Evolutionary conservation across 371 early-diverging fungal genomes (phyloP), one percentile per base, ranked within the genome.

Genomic region (Nematocida parisii): DNA sequence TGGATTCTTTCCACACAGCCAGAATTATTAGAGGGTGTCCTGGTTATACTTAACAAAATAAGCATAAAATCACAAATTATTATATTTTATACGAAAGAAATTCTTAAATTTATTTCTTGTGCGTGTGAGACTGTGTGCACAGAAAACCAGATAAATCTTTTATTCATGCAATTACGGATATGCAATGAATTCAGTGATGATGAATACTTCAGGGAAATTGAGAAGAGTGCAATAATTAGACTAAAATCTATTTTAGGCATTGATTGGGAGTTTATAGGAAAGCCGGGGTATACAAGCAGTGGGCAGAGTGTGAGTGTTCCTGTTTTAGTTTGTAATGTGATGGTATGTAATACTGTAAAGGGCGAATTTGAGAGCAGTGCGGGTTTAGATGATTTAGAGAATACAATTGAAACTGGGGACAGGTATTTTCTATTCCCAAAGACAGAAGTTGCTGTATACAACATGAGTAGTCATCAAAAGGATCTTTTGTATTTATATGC

Each of bases 341-440:
- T 24, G 3, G 33, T 33, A 39, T 9, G 2, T 1, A 42, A 7
- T 24, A 7, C 20, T 18, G 42, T 13, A 9, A 18, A 18, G 18
- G 18, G 4, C 1, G 33, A 68, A 22, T 7, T 20, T n/a, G 47
- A 44, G 52, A 27, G 18, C 2, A 4, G 4, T 7, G 45, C 18
- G 4, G 0, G 1, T 5, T n/a, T 77, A 20, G 57, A 68, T 11
- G 60, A 54, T 4, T 9, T 77, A n/a, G 80, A 77, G 50, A 71
- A 52, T 40, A 50, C 54, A 40, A 11, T 70, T 9, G 39, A 52
- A 20, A 39, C 61, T 33, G 61, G 47, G 11, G 68, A 70, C 71
- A 77, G 80, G 44, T 77, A 77, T 70, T 67, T 58, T 27, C 5
- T 77, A 1, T 77, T 77, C 7, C 68, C 80, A 20, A 9, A 58